Evolutionary conservation across 106 monocot genomes (phyloP).

Genomic region (Dactylorhiza incarnata): DNA sequence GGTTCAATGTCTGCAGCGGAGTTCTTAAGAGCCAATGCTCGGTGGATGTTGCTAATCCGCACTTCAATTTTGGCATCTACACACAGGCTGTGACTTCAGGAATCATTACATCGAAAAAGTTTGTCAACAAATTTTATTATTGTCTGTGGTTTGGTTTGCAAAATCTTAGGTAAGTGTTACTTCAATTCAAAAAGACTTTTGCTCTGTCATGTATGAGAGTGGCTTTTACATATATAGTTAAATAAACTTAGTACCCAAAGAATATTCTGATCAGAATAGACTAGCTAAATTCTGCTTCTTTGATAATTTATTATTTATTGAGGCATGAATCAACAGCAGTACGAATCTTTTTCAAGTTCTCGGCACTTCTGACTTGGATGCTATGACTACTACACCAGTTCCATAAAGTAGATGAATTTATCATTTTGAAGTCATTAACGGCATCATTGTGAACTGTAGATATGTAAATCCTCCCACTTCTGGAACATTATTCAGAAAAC

Average conservation of each 20-base stretch:
- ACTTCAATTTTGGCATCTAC: conserved; percentile 72
- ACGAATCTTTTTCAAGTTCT: no score
- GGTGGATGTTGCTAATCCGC: conserved; percentile 15
- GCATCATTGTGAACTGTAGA: no score
- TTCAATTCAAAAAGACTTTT: neutral
- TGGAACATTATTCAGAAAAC: no score
- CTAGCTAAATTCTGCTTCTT: neutral
- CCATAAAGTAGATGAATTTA: no score
- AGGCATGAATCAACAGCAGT: no score
- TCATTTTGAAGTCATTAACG: no score
- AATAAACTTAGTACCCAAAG: neutral
- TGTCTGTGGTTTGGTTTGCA: conserved; percentile 92
- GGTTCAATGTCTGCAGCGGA: conserved; percentile 21
- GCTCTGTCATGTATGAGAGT: neutral
- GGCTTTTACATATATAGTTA: neutral
- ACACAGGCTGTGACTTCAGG: conserved; percentile 52
- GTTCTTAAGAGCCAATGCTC: conserved; percentile 20
- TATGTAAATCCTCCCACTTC: no score
- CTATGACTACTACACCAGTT: no score
- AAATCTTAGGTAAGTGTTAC: conserved; percentile 61
- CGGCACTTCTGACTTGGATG: no score
- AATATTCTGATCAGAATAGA: neutral
- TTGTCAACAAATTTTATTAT: conserved; percentile 56
- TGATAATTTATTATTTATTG: neutral
- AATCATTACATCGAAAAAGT: conserved; percentile 42